These are phyloP conservation scores for Ganoderma boninense DNA, from an alignment of 1,284 basidiomycete species.

Conservation along the genomic window DNA sequence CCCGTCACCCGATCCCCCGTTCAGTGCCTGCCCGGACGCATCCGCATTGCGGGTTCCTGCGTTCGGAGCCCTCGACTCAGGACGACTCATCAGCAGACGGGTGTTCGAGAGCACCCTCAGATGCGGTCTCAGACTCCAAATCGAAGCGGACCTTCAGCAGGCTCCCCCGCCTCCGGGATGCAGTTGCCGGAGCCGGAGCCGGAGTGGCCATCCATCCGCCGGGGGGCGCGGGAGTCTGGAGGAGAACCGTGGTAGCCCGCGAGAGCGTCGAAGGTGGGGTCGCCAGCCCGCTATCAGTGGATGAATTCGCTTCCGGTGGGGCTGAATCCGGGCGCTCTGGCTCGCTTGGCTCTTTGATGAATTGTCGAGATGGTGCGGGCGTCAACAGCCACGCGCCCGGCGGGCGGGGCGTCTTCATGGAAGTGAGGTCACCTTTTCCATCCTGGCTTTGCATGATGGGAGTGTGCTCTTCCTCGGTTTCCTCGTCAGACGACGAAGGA, in stretches of 20 bases:
- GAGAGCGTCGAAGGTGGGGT: conserved; percentile 36
- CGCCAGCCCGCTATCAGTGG: conserved; percentile 28
- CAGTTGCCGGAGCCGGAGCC: conserved; percentile 53
- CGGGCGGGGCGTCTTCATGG: conserved; percentile 68
- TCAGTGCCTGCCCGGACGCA: conserved; percentile 3
- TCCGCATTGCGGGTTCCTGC: conserved; percentile 11
- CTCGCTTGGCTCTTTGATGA: conserved; percentile 25
- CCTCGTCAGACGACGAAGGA: conserved; percentile 60
- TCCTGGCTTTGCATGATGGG: conserved; percentile 33
- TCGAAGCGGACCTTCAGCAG: conserved; percentile 75
- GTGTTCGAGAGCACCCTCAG: conserved; percentile 44
- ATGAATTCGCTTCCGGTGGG: conserved; percentile 32
- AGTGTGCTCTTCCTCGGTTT: conserved; percentile 43
- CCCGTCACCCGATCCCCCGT: conserved; percentile 18
- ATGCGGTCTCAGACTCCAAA: conserved; percentile 47
- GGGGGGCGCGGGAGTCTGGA: conserved; percentile 73
- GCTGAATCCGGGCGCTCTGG: conserved; percentile 29
- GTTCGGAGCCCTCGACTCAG: conserved; percentile 11
- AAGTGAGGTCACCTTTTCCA: conserved; percentile 42
- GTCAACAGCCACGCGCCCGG: conserved; percentile 77
- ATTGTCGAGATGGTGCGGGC: conserved; percentile 49
- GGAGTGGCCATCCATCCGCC: conserved; percentile 76
- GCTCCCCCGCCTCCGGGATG: conserved; percentile 50
- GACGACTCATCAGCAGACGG: conserved; percentile 30
- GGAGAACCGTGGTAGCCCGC: conserved; percentile 46